Evolutionary conservation across 192 early-diverging fungal species (phyloP), one percentile per base, ranked within the genome.

Genomic region (Gamsiella multidivaricata): DNA sequence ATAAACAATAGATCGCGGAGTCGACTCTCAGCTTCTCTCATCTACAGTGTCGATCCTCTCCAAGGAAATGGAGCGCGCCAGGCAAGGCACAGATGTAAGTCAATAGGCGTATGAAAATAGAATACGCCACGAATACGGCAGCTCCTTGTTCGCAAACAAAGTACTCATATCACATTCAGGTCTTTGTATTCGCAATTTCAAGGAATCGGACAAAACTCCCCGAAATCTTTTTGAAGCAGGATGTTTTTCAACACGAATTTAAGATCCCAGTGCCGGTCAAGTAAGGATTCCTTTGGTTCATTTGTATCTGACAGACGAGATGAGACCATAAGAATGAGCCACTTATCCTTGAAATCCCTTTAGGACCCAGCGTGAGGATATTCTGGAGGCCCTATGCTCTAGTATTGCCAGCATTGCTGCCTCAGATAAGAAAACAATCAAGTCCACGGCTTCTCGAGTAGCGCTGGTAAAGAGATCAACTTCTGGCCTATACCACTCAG

Each of bases 121-220:
- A n/a, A n/a, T n/a, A n/a, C n/a, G n/a, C n/a, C n/a, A n/a, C n/a
- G n/a, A n/a, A n/a, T n/a, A n/a, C n/a, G n/a, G n/a, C n/a, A n/a
- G n/a, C n/a, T n/a, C n/a, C n/a, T n/a, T n/a, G n/a, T n/a, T n/a
- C n/a, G n/a, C n/a, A 42, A 63, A 45, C 39, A 39, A 54, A 46
- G 5, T 5, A 26, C 32, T 45, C 9, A 25, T 32, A 6, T n/a
- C n/a, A n/a, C n/a, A n/a, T n/a, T n/a, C 49, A 85, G 84, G 64
- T 83, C 0, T 82, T 86, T 62, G 54, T 86, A 3, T 65, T 86
- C 47, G 84, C 68, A 0, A 25, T 84, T 12, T 76, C 84, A 1
- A 63, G 73, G 23, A 57, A 83, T 54, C 54, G 59, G 6, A 17
- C 63, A 14, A 73, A 71, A 65, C 64, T 86, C 28, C 84, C 84